phyloP scores from a whole-genome alignment of 2,329 filamentous ascomycete species.

The Botrytis tulipae region DNA sequence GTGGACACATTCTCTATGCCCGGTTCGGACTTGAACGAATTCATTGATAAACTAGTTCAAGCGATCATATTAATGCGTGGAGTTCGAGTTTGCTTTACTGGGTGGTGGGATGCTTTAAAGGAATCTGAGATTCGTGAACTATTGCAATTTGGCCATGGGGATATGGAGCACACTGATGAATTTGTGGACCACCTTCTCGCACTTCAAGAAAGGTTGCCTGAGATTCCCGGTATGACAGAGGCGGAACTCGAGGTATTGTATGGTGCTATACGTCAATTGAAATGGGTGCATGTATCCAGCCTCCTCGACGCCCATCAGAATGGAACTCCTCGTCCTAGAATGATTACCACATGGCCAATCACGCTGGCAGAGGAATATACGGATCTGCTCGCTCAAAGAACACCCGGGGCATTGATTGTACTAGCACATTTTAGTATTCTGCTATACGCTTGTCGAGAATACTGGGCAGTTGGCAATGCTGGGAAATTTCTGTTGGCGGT shows the following conservation, averaged over 20 bases:
- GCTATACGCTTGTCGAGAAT: slow-evolving; percentile 33
- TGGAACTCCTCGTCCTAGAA: slow-evolving; percentile 14
- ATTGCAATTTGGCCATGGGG: slow-evolving; percentile 23
- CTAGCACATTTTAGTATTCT: slow-evolving; percentile 42
- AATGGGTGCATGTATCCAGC: slow-evolving; percentile 26
- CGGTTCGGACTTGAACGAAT: slow-evolving; percentile 35
- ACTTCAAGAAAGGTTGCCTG: not conserved
- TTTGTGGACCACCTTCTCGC: not conserved
- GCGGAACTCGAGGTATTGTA: slow-evolving; percentile 11
- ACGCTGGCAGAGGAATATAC: slow-evolving; percentile 38
- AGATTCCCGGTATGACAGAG: not conserved
- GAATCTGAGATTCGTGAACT: slow-evolving; percentile 33
- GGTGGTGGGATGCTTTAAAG: slow-evolving; percentile 30
- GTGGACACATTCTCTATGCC: slow-evolving; percentile 40
- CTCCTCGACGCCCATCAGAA: not conserved
- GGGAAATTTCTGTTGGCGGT: slow-evolving; percentile 31
- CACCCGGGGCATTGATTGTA: slow-evolving; percentile 41
- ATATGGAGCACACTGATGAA: slow-evolving; percentile 19
- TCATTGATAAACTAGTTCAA: slow-evolving; percentile 36
- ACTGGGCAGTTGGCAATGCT: slow-evolving; percentile 33
- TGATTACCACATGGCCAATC: slow-evolving; percentile 41
- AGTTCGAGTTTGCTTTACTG: slow-evolving; percentile 29
- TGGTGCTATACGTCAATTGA: slow-evolving; percentile 23
- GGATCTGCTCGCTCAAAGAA: slow-evolving; percentile 35
- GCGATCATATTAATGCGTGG: slow-evolving; percentile 36